Conservation (phyloP, 176 grass and related monocot genomes). For the Oryza longistaminata region DNA sequence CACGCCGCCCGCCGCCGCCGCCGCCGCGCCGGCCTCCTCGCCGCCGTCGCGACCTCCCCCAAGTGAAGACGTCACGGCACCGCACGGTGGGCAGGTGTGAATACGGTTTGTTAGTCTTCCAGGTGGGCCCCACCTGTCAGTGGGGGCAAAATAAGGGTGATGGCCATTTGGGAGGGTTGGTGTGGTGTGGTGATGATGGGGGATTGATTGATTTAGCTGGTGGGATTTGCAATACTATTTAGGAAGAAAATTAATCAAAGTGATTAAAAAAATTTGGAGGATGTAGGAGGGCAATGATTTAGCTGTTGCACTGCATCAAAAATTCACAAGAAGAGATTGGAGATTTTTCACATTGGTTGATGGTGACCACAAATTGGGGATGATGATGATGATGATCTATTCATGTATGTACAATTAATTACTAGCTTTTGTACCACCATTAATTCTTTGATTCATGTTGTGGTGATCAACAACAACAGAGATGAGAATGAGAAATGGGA, state of each 20-base stretch:
- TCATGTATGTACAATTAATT: background rate
- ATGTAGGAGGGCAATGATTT: background rate
- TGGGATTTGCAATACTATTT: background rate
- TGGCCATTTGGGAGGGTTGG: slow-evolving; percentile 8
- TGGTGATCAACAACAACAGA: background rate
- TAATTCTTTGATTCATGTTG: background rate
- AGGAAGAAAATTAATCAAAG: background rate
- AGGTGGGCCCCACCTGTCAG: slow-evolving; percentile 7
- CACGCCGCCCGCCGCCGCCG: background rate
- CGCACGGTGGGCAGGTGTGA: background rate
- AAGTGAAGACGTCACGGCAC: background rate
- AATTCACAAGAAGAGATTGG: too few relatives aligned
- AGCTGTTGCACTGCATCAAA: background rate
- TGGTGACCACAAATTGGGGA: background rate
- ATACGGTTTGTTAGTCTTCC: slow-evolving; percentile 12
- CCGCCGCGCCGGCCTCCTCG: background rate
- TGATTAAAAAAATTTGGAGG: background rate
- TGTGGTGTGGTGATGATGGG: background rate
- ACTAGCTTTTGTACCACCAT: background rate
- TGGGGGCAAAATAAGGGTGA: background rate
- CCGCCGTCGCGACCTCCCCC: background rate
- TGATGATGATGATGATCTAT: background rate
- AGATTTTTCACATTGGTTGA: background rate
- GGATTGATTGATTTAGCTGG: background rate
- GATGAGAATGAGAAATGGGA: background rate